Percentiles rank a stretch among this genome's conserved stretches.
These are phyloP conservation scores for Gastrodia elata DNA, from an alignment of 106 monocot genomes.

Conservation along the genomic window DNA sequence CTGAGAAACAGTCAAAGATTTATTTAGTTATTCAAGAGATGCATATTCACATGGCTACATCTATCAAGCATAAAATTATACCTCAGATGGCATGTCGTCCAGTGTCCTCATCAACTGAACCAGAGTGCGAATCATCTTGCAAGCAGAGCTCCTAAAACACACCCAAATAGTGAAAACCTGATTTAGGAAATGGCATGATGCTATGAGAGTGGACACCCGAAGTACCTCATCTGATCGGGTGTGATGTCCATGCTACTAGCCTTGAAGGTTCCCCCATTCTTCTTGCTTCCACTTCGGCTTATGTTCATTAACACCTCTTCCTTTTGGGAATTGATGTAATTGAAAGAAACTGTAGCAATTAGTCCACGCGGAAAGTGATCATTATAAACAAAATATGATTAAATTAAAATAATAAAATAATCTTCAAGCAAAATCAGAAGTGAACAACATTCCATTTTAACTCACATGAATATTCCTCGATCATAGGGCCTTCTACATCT, in stretches of 20 bases:
- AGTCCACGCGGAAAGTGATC: background rate
- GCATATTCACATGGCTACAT: background rate
- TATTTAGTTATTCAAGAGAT: background rate
- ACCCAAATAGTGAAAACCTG: background rate
- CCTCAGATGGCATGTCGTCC: constrained; percentile 91
- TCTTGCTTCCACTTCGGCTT: constrained; percentile 70
- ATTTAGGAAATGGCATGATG: background rate
- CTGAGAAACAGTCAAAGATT: constrained; percentile 31
- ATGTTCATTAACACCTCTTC: constrained; percentile 92
- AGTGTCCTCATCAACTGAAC: constrained; percentile 96
- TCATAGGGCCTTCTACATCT: constrained; percentile 76
- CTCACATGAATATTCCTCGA: constrained; percentile 93
- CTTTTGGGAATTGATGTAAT: constrained; percentile 34
- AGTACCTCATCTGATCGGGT: constrained; percentile 95
- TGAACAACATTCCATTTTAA: background rate
- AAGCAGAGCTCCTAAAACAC: constrained; percentile 78
- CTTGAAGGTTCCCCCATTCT: constrained; percentile 54
- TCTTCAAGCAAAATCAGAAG: background rate
- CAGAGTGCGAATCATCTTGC: constrained; percentile 92
- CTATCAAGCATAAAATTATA: constrained; percentile 7
- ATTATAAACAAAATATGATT: background rate
- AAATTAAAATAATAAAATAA: background rate
- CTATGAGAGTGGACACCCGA: background rate
- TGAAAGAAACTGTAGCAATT: constrained; percentile 70
- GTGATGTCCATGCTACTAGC: constrained; percentile 53